These are phyloP conservation scores for Phanerochaete sordida DNA, from an alignment of 768 basidiomycete species.

Conservation along the genomic window DNA sequence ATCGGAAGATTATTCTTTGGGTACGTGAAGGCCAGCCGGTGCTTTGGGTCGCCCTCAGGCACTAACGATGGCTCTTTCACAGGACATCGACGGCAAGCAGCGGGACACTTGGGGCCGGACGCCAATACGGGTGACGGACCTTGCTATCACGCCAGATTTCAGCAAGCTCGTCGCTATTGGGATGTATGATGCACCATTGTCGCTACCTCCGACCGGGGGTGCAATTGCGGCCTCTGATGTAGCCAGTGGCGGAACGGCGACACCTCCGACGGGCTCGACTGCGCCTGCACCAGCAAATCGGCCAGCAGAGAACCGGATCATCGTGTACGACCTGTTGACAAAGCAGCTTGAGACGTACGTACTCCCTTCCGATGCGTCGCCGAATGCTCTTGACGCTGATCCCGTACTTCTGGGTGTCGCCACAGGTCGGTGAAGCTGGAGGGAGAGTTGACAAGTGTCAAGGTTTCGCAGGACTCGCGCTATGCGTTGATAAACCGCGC, in stretches of 20 bases:
- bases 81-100: slow-evolving; percentile 76
- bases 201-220: slow-evolving; percentile 5
- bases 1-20: slow-evolving; percentile 82
- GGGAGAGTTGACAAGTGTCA: slow-evolving; percentile 86
- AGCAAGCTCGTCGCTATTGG: slow-evolving; percentile 84
- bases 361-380: background rate
- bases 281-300: slow-evolving; percentile 28
- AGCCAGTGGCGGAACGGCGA: slow-evolving; percentile 10
- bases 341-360: slow-evolving; percentile 62
- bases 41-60: background rate
- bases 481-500: slow-evolving; percentile 85
- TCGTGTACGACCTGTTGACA: slow-evolving; percentile 72
- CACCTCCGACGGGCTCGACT: slow-evolving; percentile 22
- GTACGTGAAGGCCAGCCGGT: slow-evolving; percentile 38
- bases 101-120: slow-evolving; percentile 65
- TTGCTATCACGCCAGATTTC: slow-evolving; percentile 84
- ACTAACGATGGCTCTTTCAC: slow-evolving; percentile 13
- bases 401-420: slow-evolving; percentile 3
- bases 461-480: slow-evolving; percentile 80
- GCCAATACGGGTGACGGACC: slow-evolving; percentile 80
- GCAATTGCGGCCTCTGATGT: slow-evolving; percentile 15
- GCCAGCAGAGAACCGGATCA: slow-evolving; percentile 56
- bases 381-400: background rate
- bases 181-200: slow-evolving; percentile 39
- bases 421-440: slow-evolving; percentile 60